Base-by-base conservation (phyloP, 495 filamentous ascomycete species). In the Ramalina intermedia region DNA sequence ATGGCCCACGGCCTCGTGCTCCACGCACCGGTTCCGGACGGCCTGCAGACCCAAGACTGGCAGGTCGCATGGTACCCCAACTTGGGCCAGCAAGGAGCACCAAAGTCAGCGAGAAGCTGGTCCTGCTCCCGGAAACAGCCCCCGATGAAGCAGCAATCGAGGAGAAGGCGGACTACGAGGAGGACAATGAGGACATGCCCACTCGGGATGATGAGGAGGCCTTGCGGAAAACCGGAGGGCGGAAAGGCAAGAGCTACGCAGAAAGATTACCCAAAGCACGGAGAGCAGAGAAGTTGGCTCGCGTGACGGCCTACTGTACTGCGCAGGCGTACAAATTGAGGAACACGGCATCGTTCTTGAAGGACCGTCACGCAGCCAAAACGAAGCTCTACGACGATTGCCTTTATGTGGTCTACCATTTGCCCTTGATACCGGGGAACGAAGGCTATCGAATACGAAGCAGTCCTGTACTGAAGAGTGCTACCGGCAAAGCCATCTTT, bases 371-470 rank as follows among this genome's bases (percentile, higher is more conserved):
- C 72, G 81, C 82, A n/a, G 93, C 87, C 0, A 78, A 85, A 66
- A 94, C 89, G 37, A 99, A 99, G 63, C 73, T 96, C n/a, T 99
- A 99, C 63, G 93, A 96, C 63, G 93, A 99, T 60, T 96, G 93
- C 59, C 71, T 99, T 17, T 99, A 99, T 58, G 84, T 80, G 5
- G 91, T 90, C 27, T 99, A 96, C 63, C 89, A 96, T 66, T 68
- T 94, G 23, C 91, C 91, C 8, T 63, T 99, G 43, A 67, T 96
- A 43, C 81, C 84, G 6, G 93, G 91, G 0, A 72, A 69, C 39
- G 86, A 91, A 33, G 91, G 93, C 6, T 95, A 86, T 59, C 71
- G 91, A 43, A 63, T 96, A 39, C 72, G 85, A 52, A 96, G 90
- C 59, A 88, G 87, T 56, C 91, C 93, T 2, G 79, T 90, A 29